Evolutionary conservation across 805 yeast genomes (phyloP), one percentile per base, ranked within the genome.

Genomic region (Yarrowia divulgata): DNA sequence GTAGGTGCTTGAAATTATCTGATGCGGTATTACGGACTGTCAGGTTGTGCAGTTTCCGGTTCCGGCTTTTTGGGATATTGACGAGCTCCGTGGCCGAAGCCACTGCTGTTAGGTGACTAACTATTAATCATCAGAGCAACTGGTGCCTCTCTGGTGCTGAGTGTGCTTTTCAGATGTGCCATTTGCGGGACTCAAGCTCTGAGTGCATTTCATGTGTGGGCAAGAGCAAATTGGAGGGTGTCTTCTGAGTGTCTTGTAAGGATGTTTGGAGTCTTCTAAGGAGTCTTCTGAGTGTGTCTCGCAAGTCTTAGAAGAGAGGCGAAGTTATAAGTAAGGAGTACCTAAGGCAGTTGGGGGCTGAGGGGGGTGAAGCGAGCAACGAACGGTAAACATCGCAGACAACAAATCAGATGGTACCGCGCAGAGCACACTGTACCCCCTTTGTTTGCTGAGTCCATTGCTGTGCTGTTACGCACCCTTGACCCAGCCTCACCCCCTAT

Each of bases 101-200:
- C 16, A 19, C 19, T 45, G 49, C 49, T 19, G 6, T 18, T 19
- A 8, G 9, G 29, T n/a, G 19, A 49, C 54, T 49, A 49, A 49
- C 37, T 8, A n/a, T 49, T 29, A 14, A 48, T 23, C 35, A 48
- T 29, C 50, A 13, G 34, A 42, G 29, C 29, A 23, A 23, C n/a
- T n/a, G 6, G 18, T 29, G 52, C 54, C 14, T 32, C 23, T 23
- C 46, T 3, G 18, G 46, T n/a, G 46, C 29, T 19, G 49, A 16
- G 16, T 14, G 18, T 40, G 18, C 45, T 40, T n/a, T n/a, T 40
- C 8, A 40, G 45, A 18, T 1, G 49, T 19, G 19, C 49, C 29
- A 19, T 19, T 14, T 10, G 49, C 49, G n/a, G 49, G 37, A 23
- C 7, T 32, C 54, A 49, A 49, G 54, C 54, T 49, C 54, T 32